Base-by-base conservation (phyloP, 371 early-diverging fungal species). In the Lichtheimia hyalospora region DNA sequence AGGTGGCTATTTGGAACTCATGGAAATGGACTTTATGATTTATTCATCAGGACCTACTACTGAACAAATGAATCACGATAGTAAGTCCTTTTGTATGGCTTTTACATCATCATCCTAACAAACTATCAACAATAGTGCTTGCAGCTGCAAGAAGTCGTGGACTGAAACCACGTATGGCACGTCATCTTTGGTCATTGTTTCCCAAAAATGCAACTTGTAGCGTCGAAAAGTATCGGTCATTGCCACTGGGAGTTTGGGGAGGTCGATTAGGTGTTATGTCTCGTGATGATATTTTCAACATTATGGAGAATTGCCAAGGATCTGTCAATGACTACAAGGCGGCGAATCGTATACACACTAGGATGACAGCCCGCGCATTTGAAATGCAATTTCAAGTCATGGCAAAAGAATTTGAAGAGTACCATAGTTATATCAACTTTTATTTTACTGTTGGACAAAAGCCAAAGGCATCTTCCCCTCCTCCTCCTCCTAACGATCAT, bases 11-110 rank as follows among this genome's bases (percentile, higher is more conserved):
- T 23, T 74, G 21, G 70, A 70, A 46, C 43, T 74, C 13, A 53
- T 74, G 65, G 74, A 74, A 27, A 61, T 63, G 56, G 74, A 70
- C 40, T 61, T 74, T 61, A 60, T 54, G 56, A 52, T 70, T 7
- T 66, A 66, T 52, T 65, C 56, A n/a, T 59, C 75, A 7, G 78
- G 78, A 13, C 71, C 78, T 2, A 49, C 52, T 3, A 74, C 69
- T 1, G 61, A 58, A 50, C 41, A 41, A 25, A 20, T 74, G 8
- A 72, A 74, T 52, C 52, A 59, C 13, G 68, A 74, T 57, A 64
- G 72, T 67, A 71, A 60, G 51, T 12, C 6, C 14, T 53, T 8
- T 18, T 3, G 23, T 13, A 39, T n/a, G n/a, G n/a, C 1, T 58
- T 13, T 20, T 52, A 4, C 5, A 25, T 25, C 25, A 46, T 13